Evolutionary conservation across 176 grass and related monocot genomes (phyloP).

Genomic region (Coix lacrymajobi): DNA sequence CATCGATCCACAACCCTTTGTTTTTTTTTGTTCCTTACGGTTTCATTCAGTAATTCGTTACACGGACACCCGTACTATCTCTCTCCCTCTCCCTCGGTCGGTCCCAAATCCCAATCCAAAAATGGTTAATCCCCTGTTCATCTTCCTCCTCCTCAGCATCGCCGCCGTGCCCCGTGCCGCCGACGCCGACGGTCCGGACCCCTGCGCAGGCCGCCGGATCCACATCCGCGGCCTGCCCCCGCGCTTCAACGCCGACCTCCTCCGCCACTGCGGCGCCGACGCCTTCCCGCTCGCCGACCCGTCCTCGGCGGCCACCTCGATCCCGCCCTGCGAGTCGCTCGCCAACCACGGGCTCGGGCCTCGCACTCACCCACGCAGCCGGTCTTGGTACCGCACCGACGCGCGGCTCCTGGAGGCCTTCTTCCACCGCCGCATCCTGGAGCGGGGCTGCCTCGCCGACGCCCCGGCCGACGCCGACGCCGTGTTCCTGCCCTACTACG

Average conservation of each 20-base stretch:
- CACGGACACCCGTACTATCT: background rate
- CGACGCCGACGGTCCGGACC: background rate
- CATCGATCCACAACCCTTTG: no score
- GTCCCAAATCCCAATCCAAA: background rate
- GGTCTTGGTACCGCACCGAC: conserved; percentile 73
- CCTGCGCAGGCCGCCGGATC: conserved; percentile 52
- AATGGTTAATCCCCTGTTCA: conserved; percentile 16
- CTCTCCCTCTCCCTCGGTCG: background rate
- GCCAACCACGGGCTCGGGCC: conserved; percentile 67
- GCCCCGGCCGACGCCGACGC: conserved; percentile 45
- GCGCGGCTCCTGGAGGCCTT: conserved; percentile 50
- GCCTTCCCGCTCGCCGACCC: conserved; percentile 57
- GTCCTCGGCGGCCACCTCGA: conserved; percentile 29
- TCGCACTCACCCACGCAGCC: conserved; percentile 41
- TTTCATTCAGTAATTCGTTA: background rate
- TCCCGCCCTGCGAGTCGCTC: conserved; percentile 43
- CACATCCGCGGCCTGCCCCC: conserved; percentile 43
- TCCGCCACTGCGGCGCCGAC: conserved; percentile 42
- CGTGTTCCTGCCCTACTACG: conserved; percentile 85
- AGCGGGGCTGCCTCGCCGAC: conserved; percentile 42
- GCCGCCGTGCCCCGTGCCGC: background rate
- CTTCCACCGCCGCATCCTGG: conserved; percentile 65
- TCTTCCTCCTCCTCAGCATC: background rate
- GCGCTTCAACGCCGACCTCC: conserved; percentile 56
- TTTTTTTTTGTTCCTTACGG: no score